Conservation (phyloP, 2,329 filamentous ascomycete species). For the Gaeumannomyces sp. region DNA sequence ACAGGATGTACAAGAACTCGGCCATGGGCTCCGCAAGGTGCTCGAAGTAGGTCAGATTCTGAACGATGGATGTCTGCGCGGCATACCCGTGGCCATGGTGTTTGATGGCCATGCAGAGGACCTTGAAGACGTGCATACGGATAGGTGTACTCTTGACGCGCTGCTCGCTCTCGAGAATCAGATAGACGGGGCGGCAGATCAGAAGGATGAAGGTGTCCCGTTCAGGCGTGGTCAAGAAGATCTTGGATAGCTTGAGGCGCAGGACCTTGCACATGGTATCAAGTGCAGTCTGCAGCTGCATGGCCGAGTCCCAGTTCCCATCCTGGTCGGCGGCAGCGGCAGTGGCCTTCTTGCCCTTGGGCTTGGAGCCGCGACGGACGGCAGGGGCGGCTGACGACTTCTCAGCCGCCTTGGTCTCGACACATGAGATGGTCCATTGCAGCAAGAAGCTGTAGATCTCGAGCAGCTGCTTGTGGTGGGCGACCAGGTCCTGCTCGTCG, state of each 20-base stretch:
- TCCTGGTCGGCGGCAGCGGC: conserved; percentile 53
- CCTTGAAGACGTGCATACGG: conserved; percentile 95
- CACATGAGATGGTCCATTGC: conserved; percentile 92
- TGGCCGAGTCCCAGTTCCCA: conserved; percentile 78
- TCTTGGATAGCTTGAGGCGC: conserved; percentile 83
- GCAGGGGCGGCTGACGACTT: conserved; percentile 69
- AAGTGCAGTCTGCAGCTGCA: conserved; percentile 80
- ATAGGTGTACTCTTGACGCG: conserved; percentile 83
- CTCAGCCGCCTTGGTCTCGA: conserved; percentile 88
- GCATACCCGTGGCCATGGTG: conserved; percentile 96
- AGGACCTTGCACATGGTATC: conserved; percentile 95
- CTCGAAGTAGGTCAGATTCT: conserved; percentile 97
- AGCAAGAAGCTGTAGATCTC: conserved; percentile 92
- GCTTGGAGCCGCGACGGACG: conserved; percentile 67
- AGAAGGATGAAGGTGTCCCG: conserved; percentile 90
- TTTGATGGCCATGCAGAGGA: conserved; percentile 92
- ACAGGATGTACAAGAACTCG: conserved; percentile 91
- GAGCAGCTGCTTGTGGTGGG: conserved; percentile 83
- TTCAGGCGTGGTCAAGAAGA: conserved; percentile 94
- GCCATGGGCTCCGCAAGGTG: conserved; percentile 99
- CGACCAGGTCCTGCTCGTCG: conserved; percentile 82
- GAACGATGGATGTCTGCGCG: conserved; percentile 95
- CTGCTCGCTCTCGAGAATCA: conserved; percentile 90
- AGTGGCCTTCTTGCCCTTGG: conserved; percentile 68
- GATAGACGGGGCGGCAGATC: conserved; percentile 87